A percentile compares a stretch with the other conserved stretches of the same genome.
phyloP scores from a whole-genome alignment of 116 monocot species.

The Phalaenopsis hybrid region DNA sequence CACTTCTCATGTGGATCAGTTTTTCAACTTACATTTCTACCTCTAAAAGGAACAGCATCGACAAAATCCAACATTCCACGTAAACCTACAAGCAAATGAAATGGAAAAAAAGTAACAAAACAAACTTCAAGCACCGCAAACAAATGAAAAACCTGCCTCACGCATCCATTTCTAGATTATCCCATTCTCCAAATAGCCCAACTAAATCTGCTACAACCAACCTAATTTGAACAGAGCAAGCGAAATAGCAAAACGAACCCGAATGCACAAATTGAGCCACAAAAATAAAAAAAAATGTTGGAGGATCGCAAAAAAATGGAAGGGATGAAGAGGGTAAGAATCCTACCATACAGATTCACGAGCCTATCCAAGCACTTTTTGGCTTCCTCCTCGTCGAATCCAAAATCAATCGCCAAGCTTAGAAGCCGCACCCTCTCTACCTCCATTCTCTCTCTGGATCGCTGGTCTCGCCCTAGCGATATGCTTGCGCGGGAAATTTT shows the following conservation, averaged over 20 bases:
- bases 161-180: neutral
- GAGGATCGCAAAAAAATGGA: neutral
- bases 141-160: neutral
- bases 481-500: conserved; percentile 3
- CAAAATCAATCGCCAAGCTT: conserved; percentile 71
- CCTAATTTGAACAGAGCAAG: neutral
- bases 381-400: conserved; percentile 67
- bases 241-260: neutral
- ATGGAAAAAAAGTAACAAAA: neutral
- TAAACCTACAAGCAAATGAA: neutral
- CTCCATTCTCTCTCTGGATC: conserved; percentile 31
- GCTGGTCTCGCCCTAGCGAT: neutral
- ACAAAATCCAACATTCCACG: neutral
- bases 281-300: neutral
- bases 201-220: neutral
- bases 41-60: neutral
- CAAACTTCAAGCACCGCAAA: neutral
- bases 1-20: too few relatives aligned
- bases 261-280: too few relatives aligned
- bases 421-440: conserved; percentile 63
- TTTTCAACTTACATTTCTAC: too few relatives aligned
- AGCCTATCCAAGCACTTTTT: conserved; percentile 69
- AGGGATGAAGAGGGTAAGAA: neutral
- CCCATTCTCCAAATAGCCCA: neutral
- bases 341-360: conserved; percentile 70